Conservation (phyloP, 2,329 filamentous ascomycete genomes). For the Colletotrichum costaricense region DNA sequence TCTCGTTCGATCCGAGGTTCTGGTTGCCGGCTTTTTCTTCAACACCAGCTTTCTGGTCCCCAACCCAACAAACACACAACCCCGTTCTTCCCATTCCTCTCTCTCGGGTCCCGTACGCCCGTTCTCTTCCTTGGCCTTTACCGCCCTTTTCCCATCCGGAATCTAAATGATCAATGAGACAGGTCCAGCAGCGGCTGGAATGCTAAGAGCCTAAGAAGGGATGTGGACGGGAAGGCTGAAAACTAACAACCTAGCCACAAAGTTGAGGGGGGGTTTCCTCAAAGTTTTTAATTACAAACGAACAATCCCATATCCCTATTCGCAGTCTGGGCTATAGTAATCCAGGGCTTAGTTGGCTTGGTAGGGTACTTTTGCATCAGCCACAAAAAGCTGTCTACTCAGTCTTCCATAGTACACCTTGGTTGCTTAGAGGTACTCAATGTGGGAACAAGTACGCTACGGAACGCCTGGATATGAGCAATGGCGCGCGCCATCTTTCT, state of each 20-base stretch:
- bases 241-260: not conserved
- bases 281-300: conserved; percentile 15
- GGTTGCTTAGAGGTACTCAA: too few relatives aligned
- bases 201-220: not conserved
- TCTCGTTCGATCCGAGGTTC: conserved; percentile 22
- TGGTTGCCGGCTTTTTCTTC: conserved; percentile 30
- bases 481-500: conserved; percentile 1
- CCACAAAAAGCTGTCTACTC: not conserved
- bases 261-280: not conserved
- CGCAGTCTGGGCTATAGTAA: too few relatives aligned
- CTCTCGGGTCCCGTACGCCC: not conserved
- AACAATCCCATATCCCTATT: not conserved
- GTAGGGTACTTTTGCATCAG: conserved; percentile 28
- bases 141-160: not conserved
- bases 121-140: not conserved
- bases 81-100: not conserved
- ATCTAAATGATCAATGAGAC: conserved; percentile 14
- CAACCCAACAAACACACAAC: not conserved
- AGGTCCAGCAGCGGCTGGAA: conserved; percentile 5
- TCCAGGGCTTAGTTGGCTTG: not conserved
- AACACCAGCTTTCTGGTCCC: not conserved
- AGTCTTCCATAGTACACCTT: not conserved
- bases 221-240: not conserved
- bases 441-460: not conserved
- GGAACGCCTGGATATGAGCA: not conserved